Base-by-base conservation (phyloP, 179 eudicot species). In the Gypsophila paniculata region DNA sequence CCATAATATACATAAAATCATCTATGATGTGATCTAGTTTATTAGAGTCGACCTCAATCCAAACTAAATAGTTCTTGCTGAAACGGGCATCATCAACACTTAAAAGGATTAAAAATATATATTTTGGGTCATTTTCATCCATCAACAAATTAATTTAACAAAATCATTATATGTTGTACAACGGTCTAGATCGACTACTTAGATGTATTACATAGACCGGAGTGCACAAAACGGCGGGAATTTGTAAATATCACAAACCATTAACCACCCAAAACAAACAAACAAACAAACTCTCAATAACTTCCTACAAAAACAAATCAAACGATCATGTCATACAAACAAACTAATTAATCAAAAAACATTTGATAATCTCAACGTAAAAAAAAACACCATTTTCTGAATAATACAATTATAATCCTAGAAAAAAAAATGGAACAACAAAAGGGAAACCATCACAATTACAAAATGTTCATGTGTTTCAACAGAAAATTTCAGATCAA, bases 381-480 rank as follows among this genome's bases (percentile, higher is more conserved):
- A 69, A 69, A n/a, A 10, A 23, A 26, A 25, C 19, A 32, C 65
- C 19, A 29, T 9, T 19, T 8, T 65, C 1, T 18, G 0, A 9
- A 46, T 12, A 1, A 10, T 44, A 18, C 44, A 18, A 36, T 42
- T 42, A 6, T 2, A 6, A 6, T 42, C 6, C 11, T 25, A 22
- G 5, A n/a, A 14, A 15, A 18, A 0, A 52, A 15, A 49, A 58
- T 68, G 71, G 71, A n/a, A 44, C 55, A 18, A 23, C 55, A 69
- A 53, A 70, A 52, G 74, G 82, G 72, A 65, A 68, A 69, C 55
- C 82, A 80, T 54, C 74, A 88, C 64, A 88, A 82, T 78, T 93
- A 93, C 90, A 88, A 79, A 79, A 81, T 94, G 90, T 87, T 90
- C 42, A 86, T 88, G 52, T 85, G 89, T 57, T 89, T 94, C 36